These are phyloP conservation scores for Helminthosporium solani DNA, from an alignment of 2,329 filamentous ascomycete species.

Conservation along the genomic window DNA sequence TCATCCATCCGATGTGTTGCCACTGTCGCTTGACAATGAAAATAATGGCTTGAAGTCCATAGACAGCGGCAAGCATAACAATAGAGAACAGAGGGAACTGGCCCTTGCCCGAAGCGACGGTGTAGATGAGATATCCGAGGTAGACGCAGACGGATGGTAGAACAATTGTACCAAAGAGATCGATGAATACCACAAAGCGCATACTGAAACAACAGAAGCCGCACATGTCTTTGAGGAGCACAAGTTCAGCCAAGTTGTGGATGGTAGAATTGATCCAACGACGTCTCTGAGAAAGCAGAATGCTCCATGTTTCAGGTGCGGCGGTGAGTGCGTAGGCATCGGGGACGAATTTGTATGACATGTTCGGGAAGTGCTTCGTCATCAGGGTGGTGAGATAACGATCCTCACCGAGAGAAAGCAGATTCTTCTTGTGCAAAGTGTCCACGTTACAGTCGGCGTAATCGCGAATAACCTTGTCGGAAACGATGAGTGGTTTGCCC, in stretches of 20 bases:
- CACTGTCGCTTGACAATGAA: constrained; percentile 97
- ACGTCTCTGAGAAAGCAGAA: constrained; percentile 94
- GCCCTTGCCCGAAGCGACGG: constrained; percentile 65
- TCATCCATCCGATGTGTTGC: constrained; percentile 99
- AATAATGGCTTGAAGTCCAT: constrained; percentile 92
- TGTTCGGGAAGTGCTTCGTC: constrained; percentile 94
- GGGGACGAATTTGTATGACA: constrained; percentile 94
- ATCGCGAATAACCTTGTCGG: constrained; percentile 81
- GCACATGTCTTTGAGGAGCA: constrained; percentile 89
- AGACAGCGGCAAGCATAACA: constrained; percentile 84
- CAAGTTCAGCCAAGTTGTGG: constrained; percentile 90
- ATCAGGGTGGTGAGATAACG: constrained; percentile 95
- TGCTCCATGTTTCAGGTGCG: constrained; percentile 89
- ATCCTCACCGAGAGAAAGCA: constrained; percentile 92
- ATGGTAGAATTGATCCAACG: constrained; percentile 99
- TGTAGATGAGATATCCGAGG: constrained; percentile 83
- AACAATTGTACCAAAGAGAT: constrained; percentile 89
- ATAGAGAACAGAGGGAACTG: constrained; percentile 86
- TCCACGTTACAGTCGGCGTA: constrained; percentile 89
- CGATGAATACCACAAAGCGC: constrained; percentile 93
- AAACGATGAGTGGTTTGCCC: constrained; percentile 90
- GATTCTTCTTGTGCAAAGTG: constrained; percentile 92
- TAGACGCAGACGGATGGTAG: constrained; percentile 87
- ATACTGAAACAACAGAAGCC: constrained; percentile 99
- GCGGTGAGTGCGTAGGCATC: constrained; percentile 93